Evolutionary conservation across 1,139 yeast genomes (phyloP), one percentile per base, ranked within the genome.

Genomic region (Suhomyces anneliseae): DNA sequence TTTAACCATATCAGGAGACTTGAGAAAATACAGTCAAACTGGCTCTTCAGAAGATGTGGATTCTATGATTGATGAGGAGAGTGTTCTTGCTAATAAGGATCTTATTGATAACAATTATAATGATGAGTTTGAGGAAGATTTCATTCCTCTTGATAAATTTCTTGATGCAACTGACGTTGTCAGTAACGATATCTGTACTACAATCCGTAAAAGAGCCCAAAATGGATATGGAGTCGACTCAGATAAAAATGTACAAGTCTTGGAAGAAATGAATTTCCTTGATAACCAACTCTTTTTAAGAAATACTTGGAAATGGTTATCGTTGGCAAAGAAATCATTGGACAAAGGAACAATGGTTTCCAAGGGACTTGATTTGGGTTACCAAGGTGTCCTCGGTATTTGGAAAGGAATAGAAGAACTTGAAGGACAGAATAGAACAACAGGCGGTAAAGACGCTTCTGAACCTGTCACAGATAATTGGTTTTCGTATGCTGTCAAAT

Each of bases 221-320:
- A 59, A 78, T 44, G 95, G 95, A 0, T 92, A 92, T 59, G 88
- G 90, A 0, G 70, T 83, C 19, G 88, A 87, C 56, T 82, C 90
- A 40, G 81, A 78, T 41, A 69, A 68, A 36, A 92, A 92, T 51
- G 78, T 85, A 35, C 72, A 75, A 19, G 72, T 89, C 12, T 69
- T 90, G 40, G 88, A 83, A 49, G 69, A 71, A 31, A 60, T 74
- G 43, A 78, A 78, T 33, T 72, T 78, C 7, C 69, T 82, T 29
- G 86, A 82, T 52, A 79, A 82, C 41, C 82, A 82, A 48, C 62
- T 79, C 33, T 82, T 83, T 54, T 70, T 90, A 34, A 73, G 85
- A 52, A 85, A 87, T 56, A 85, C 96, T 0, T 92, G 98, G 98
- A 82, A 85, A 58, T 92, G 97, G 97, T 67, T 92, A 27, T 79